Conservation (phyloP, 495 filamentous ascomycete genomes). For the Annulohypoxylon nitens region DNA sequence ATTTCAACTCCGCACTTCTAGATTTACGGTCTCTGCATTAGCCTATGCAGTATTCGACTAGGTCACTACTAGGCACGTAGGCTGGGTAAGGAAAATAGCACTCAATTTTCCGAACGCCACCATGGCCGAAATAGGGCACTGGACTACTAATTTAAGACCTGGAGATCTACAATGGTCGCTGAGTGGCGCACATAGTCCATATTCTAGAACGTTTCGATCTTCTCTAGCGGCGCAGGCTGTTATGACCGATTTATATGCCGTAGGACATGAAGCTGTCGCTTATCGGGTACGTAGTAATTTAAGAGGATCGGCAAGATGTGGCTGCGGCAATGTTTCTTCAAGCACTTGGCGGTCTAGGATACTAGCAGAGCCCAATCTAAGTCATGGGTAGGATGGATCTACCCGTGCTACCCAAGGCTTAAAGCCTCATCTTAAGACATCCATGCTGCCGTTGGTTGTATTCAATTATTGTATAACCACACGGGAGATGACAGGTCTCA, state of each 20-base stretch:
- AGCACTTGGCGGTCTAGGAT: constrained; percentile 8
- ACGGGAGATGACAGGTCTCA: constrained; percentile 9
- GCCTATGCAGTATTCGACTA: background rate
- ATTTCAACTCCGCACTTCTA: background rate
- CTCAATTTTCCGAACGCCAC: background rate
- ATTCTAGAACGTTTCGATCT: constrained; percentile 43
- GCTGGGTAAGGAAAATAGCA: background rate
- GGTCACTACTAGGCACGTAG: background rate
- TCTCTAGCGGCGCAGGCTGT: constrained; percentile 23
- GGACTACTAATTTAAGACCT: background rate
- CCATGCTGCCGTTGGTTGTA: constrained; percentile 10
- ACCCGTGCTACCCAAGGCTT: background rate
- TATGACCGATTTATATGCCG: background rate
- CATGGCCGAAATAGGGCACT: background rate
- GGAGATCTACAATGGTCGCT: background rate
- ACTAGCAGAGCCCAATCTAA: constrained; percentile 21
- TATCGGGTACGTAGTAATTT: background rate
- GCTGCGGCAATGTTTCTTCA: constrained; percentile 24
- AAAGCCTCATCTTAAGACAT: constrained; percentile 15
- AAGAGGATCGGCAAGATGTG: constrained; percentile 31
- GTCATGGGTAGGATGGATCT: constrained; percentile 28
- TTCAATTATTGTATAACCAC: constrained; percentile 7
- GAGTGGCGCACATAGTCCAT: constrained; percentile 10
- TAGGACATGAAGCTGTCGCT: constrained; percentile 17
- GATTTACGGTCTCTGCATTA: background rate